Conservation (phyloP, 2,329 filamentous ascomycete genomes). For the Phoma herbarum region DNA sequence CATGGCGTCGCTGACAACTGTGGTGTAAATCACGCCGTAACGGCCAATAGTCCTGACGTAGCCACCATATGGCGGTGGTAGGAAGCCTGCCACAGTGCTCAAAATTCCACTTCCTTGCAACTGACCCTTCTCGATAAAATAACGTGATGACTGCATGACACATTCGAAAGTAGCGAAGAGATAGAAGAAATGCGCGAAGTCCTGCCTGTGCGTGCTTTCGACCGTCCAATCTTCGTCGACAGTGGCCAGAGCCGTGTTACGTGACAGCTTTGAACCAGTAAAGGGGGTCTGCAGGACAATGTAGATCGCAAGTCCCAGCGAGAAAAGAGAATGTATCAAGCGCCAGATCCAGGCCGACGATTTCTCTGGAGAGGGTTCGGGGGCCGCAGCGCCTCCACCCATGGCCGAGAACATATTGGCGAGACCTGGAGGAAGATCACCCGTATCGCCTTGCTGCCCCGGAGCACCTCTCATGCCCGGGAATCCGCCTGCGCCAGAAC, state of each 20-base stretch:
- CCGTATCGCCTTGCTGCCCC: slow-evolving; percentile 37
- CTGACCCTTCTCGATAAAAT: slow-evolving; percentile 71
- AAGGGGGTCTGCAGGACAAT: slow-evolving; percentile 74
- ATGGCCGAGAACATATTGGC: slow-evolving; percentile 57
- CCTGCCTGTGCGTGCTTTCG: slow-evolving; percentile 49
- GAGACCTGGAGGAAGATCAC: slow-evolving; percentile 52
- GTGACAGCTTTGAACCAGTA: slow-evolving; percentile 69
- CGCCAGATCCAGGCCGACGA: slow-evolving; percentile 70
- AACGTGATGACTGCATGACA: slow-evolving; percentile 73
- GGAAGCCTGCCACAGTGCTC: slow-evolving; percentile 68
- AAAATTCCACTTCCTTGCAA: slow-evolving; percentile 68
- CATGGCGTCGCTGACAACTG: slow-evolving; percentile 76
- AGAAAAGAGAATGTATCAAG: slow-evolving; percentile 76
- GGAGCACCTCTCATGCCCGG: slow-evolving; percentile 43
- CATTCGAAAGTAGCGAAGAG: slow-evolving; percentile 82
- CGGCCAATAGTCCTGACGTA: slow-evolving; percentile 69
- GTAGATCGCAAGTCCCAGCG: slow-evolving; percentile 74
- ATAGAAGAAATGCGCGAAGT: slow-evolving; percentile 72
- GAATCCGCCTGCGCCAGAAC: slow-evolving; percentile 51
- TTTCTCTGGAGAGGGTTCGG: slow-evolving; percentile 50
- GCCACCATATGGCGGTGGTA: slow-evolving; percentile 70
- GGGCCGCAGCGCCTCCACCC: slow-evolving; percentile 46
- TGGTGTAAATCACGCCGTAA: slow-evolving; percentile 76
- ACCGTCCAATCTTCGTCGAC: slow-evolving; percentile 43
- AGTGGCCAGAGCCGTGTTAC: slow-evolving; percentile 59